Evolutionary conservation across 495 filamentous ascomycete species (phyloP).

Genomic region (Podospora tetraspora): DNA sequence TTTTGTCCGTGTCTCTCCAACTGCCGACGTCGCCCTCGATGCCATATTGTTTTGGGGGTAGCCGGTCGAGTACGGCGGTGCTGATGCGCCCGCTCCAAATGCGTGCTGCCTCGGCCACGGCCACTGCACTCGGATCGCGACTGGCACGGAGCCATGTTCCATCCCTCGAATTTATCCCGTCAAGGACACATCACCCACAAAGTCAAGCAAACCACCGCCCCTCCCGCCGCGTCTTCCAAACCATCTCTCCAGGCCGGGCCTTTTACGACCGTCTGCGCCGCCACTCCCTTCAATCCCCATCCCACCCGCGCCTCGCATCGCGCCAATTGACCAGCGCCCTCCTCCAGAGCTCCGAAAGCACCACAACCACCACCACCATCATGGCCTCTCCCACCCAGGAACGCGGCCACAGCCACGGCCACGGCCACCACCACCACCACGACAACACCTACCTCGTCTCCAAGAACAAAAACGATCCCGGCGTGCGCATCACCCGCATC

Average conservation of each 20-base stretch:
- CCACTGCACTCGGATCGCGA: slow-evolving; percentile 7
- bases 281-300: slow-evolving; percentile 9
- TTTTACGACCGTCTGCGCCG: slow-evolving; percentile 23
- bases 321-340: slow-evolving; percentile 7
- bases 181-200: slow-evolving; percentile 19
- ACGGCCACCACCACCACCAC: slow-evolving; percentile 60
- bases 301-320: not conserved
- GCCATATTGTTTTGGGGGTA: slow-evolving; percentile 1
- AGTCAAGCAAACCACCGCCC: not conserved
- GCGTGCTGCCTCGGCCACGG: not conserved
- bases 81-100: not conserved
- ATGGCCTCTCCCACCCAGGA: slow-evolving; percentile 3
- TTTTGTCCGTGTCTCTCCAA: not conserved
- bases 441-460: slow-evolving; percentile 89
- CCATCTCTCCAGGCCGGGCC: slow-evolving; percentile 23
- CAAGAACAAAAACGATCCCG: slow-evolving; percentile 83
- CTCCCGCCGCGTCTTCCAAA: slow-evolving; percentile 29
- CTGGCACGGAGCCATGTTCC: slow-evolving; percentile 14
- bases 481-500: slow-evolving; percentile 89
- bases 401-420: slow-evolving; percentile 2
- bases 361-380: not conserved
- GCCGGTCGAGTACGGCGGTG: not conserved
- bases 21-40: slow-evolving; percentile 5
- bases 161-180: slow-evolving; percentile 16
- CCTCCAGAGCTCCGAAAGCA: not conserved